Percentiles rank a stretch among this genome's conserved stretches.
These are phyloP conservation scores for Piloderma croceum DNA, from an alignment of 768 basidiomycete genomes.

Conservation along the genomic window DNA sequence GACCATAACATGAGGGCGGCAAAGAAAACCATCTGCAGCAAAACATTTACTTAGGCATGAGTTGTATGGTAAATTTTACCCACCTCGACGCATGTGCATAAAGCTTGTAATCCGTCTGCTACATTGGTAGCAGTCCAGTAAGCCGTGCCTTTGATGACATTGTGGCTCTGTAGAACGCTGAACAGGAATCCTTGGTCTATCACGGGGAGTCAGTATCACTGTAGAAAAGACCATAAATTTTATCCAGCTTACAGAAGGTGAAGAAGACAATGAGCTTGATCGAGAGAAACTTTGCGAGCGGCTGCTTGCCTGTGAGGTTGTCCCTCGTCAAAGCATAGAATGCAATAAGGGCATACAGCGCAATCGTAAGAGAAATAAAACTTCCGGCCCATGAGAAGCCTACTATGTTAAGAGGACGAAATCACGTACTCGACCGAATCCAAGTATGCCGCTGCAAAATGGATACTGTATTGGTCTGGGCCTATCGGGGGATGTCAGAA, in stretches of 20 bases:
- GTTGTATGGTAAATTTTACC: slow-evolving; percentile 7
- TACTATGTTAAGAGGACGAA: background rate
- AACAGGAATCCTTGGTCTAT: too few species aligned
- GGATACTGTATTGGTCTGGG: slow-evolving; percentile 48
- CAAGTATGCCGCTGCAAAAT: slow-evolving; percentile 66
- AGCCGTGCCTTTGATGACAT: slow-evolving; percentile 57
- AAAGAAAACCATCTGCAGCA: slow-evolving; percentile 75
- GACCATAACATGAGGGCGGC: slow-evolving; percentile 78
- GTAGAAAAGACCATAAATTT: too few species aligned
- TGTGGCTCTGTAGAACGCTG: slow-evolving; percentile 54
- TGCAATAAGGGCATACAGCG: slow-evolving; percentile 78
- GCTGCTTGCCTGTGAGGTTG: slow-evolving; percentile 70
- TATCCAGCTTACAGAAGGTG: slow-evolving; percentile 78
- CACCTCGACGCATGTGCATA: slow-evolving; percentile 82
- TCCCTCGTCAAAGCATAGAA: slow-evolving; percentile 81
- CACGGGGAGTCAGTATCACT: too few species aligned
- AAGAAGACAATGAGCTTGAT: slow-evolving; percentile 88
- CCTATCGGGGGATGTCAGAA: too few species aligned
- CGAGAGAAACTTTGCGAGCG: slow-evolving; percentile 77
- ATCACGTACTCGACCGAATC: slow-evolving; percentile 70
- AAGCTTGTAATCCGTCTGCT: slow-evolving; percentile 75
- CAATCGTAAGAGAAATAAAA: slow-evolving; percentile 42
- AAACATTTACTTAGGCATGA: background rate
- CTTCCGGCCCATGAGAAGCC: slow-evolving; percentile 1
- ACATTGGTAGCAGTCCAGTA: slow-evolving; percentile 86